phyloP scores from a whole-genome alignment of 768 basidiomycete genomes.

The Rhizopogon vinicolor region DNA sequence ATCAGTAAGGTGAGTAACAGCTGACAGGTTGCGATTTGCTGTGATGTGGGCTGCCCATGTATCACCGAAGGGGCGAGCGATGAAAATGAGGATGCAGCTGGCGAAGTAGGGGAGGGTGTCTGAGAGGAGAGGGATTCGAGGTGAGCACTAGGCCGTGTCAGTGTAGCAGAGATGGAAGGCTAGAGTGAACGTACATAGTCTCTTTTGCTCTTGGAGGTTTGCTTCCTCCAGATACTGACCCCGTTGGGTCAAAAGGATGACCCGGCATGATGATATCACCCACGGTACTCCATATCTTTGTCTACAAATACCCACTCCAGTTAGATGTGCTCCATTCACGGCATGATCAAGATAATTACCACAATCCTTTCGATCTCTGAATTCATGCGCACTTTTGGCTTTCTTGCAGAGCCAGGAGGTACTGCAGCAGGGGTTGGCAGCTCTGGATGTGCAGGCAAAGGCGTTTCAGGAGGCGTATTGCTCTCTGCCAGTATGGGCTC shows the following conservation, averaged over 20 bases:
- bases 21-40: constrained; percentile 69
- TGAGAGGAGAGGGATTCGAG: constrained; percentile 52
- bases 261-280: constrained; percentile 63
- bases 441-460: constrained; percentile 3
- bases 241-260: constrained; percentile 34
- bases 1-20: constrained; percentile 57
- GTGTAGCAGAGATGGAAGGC: neutral
- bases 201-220: constrained; percentile 52
- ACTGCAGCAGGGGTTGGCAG: neutral
- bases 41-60: constrained; percentile 45
- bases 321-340: neutral
- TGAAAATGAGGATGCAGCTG: constrained; percentile 51
- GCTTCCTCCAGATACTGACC: constrained; percentile 18
- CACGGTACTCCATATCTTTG: constrained; percentile 64
- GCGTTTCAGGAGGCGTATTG: neutral
- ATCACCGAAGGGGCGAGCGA: constrained; percentile 32
- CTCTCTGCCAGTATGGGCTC: neutral
- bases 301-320: constrained; percentile 70
- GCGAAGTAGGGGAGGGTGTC: constrained; percentile 50
- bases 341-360: constrained; percentile 34
- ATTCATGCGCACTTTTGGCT: constrained; percentile 47
- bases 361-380: constrained; percentile 60
- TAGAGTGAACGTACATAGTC: constrained; percentile 46
- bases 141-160: constrained; percentile 37
- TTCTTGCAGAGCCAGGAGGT: constrained; percentile 15